Conservation (phyloP, 768 basidiomycete genomes). For the Auricularia sp. region DNA sequence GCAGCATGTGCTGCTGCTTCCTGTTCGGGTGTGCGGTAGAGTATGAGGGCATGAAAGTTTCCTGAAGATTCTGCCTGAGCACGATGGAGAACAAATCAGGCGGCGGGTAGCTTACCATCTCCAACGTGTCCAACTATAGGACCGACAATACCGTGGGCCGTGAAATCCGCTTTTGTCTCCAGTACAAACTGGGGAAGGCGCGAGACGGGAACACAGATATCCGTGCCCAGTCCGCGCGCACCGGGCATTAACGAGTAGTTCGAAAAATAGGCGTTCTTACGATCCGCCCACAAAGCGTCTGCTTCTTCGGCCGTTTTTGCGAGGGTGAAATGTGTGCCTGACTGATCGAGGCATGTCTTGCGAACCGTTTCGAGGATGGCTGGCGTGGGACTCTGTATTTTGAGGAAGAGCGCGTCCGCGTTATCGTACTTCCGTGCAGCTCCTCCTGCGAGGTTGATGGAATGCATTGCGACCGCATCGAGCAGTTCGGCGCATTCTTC, state of each 20-base stretch:
- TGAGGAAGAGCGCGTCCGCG: slow-evolving; percentile 73
- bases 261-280: slow-evolving; percentile 30
- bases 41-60: slow-evolving; percentile 33
- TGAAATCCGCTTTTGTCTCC: slow-evolving; percentile 33
- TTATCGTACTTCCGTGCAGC: slow-evolving; percentile 27
- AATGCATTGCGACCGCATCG: not conserved
- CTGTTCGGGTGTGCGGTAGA: slow-evolving; percentile 30
- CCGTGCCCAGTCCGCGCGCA: not conserved
- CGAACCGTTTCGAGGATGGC: slow-evolving; percentile 53
- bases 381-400: slow-evolving; percentile 65
- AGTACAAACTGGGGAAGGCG: not conserved
- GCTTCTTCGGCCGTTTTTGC: slow-evolving; percentile 59
- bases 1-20: slow-evolving; percentile 22
- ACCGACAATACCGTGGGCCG: slow-evolving; percentile 29
- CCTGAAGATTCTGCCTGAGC: slow-evolving; percentile 17
- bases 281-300: slow-evolving; percentile 58
- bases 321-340: slow-evolving; percentile 56
- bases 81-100: no score
- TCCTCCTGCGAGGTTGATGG: slow-evolving; percentile 23
- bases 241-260: slow-evolving; percentile 9
- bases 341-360: slow-evolving; percentile 50
- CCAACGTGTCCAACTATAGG: slow-evolving; percentile 37
- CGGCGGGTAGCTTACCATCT: slow-evolving; percentile 21
- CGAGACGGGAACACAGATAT: not conserved
- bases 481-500: not conserved